These are phyloP conservation scores for Hypocreales sp. DNA, from an alignment of 2,329 filamentous ascomycete genomes.

Conservation along the genomic window DNA sequence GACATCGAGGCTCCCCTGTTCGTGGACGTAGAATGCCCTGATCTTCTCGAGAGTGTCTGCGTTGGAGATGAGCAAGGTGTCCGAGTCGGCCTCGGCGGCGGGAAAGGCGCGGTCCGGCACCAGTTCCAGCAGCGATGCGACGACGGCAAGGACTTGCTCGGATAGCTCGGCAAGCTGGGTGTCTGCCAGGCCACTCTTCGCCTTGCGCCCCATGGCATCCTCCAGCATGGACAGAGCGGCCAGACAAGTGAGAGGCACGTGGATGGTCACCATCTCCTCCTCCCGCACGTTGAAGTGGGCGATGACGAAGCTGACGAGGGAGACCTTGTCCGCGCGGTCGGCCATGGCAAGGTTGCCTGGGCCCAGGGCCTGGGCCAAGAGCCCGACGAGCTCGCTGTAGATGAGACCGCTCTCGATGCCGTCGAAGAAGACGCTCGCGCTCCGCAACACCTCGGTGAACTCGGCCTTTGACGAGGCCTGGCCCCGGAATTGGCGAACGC, in stretches of 20 bases:
- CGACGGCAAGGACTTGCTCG: slow-evolving; percentile 28
- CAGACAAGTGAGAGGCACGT: slow-evolving; percentile 55
- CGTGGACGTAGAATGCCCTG: slow-evolving; percentile 50
- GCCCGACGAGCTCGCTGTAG: slow-evolving; percentile 63
- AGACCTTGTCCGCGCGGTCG: slow-evolving; percentile 46
- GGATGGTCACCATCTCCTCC: slow-evolving; percentile 84
- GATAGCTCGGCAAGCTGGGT: slow-evolving; percentile 14
- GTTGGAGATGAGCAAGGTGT: slow-evolving; percentile 9
- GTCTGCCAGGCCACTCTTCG: slow-evolving; percentile 14
- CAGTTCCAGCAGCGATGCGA: slow-evolving; percentile 42
- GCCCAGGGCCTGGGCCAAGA: slow-evolving; percentile 46
- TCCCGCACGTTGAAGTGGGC: slow-evolving; percentile 84
- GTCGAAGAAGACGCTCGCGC: slow-evolving; percentile 92
- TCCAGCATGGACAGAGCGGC: slow-evolving; percentile 49
- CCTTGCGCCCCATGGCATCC: slow-evolving; percentile 27
- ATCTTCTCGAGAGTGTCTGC: slow-evolving; percentile 45
- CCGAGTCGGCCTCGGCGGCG: slow-evolving; percentile 3
- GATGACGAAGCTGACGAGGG: slow-evolving; percentile 68
- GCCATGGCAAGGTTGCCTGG: slow-evolving; percentile 24
- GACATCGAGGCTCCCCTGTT: slow-evolving; percentile 54
- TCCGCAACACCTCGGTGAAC: slow-evolving; percentile 76
- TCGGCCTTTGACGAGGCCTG: slow-evolving; percentile 49
- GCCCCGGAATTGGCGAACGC: slow-evolving; percentile 59
- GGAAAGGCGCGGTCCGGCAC: slow-evolving; percentile 49
- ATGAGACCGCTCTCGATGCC: slow-evolving; percentile 90